phyloP scores from a whole-genome alignment of 2,329 filamentous ascomycete species.

The Helicocarpus griseus region DNA sequence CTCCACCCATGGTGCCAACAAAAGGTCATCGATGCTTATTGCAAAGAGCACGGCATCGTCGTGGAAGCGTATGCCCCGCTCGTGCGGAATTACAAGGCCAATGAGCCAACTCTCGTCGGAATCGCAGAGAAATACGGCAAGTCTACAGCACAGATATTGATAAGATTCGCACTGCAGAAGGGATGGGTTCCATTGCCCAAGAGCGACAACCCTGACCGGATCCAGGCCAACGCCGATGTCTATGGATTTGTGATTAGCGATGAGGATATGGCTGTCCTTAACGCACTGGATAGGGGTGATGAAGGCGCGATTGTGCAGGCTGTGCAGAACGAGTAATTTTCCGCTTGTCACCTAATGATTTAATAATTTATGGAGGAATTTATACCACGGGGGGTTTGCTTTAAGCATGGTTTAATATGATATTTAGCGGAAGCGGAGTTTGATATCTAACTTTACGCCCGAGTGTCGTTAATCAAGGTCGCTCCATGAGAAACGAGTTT shows the following conservation, averaged over 20 bases:
- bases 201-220: constrained; percentile 58
- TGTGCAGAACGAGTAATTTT: constrained; percentile 32
- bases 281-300: constrained; percentile 42
- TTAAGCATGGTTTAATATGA: neutral
- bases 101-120: constrained; percentile 54
- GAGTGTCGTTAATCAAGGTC: constrained; percentile 14
- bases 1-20: constrained; percentile 66
- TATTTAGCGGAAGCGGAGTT: neutral
- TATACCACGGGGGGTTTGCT: neutral
- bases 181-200: constrained; percentile 64
- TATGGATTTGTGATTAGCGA: constrained; percentile 50
- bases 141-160: constrained; percentile 64
- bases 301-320: constrained; percentile 40
- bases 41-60: constrained; percentile 41
- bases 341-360: constrained; percentile 6
- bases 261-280: constrained; percentile 48
- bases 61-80: constrained; percentile 46
- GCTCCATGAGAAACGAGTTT: constrained; percentile 73
- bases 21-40: constrained; percentile 48
- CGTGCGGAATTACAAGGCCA: constrained; percentile 60
- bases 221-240: constrained; percentile 55
- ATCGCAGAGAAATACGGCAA: constrained; percentile 64
- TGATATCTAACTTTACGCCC: neutral
- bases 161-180: constrained; percentile 77
- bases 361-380: neutral